Evolutionary conservation across 768 basidiomycete genomes (phyloP), one percentile per base, ranked within the genome.

Genomic region (Hemileccinum impolitum): DNA sequence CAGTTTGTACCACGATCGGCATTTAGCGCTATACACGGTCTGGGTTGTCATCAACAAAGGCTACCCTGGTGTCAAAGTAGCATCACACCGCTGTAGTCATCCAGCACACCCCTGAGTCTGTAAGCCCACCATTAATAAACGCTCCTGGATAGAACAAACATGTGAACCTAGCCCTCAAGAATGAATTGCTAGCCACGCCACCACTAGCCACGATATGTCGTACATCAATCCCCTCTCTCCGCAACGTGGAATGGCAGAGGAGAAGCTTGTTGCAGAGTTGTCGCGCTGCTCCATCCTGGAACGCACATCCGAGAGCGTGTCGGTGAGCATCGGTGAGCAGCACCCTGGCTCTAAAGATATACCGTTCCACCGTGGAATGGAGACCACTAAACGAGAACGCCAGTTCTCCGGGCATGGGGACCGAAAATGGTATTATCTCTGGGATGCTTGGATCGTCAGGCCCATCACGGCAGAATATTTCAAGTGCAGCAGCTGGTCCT

Each of bases 111-210:
- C 30, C 57, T 54, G 15, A 78, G 51, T 48, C 77, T 78, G 49
- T 30, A 21, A 39, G 23, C 30, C 5, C 23, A 6, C 23, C 1
- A 12, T 66, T 2, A 59, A 41, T 1, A 18, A 2, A 13, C 2
- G 8, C 25, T 26, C 26, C 5, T 7, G 18, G 17, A 42, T 35
- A 42, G 35, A 46, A 11, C 35, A 32, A 26, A 15, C 17, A 4
- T 13, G 57, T 74, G 38, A 43, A 90, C 92, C 84, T 74, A 38
- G 74, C 51, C 14, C 91, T 73, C 48, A 98, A 70, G 55, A 75
- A 83, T 19, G 55, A 39, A 58, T 99, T 99, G 56, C 90, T 91
- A 14, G 94, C 95, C 0, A 99, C 95, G 2, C 95, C 95, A 0
- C 95, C 95, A 50, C 91, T 92, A 14, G 89, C 82, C 1, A 96